Percentiles rank a stretch among this genome's conserved stretches.
phyloP scores from a whole-genome alignment of 192 early-diverging fungal species.

The Coemansia sp. region DNA sequence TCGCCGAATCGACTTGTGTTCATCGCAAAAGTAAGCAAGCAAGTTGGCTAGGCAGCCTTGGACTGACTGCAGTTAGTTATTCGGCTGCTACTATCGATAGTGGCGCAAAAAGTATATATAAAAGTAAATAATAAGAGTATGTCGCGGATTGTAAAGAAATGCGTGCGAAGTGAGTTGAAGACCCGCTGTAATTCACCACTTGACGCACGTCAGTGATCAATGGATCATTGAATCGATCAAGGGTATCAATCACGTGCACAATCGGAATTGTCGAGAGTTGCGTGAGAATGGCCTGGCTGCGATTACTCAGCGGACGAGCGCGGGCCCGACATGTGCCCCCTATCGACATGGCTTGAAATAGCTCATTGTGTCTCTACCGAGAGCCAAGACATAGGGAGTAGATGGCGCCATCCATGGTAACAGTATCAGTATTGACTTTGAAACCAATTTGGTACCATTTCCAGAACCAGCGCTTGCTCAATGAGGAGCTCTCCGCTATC shows the following conservation, averaged over 20 bases:
- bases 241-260: neutral
- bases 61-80: too few relatives aligned
- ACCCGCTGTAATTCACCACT: too few relatives aligned
- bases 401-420: neutral
- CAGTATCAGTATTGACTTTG: neutral
- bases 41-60: conserved; percentile 4
- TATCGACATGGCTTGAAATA: too few relatives aligned
- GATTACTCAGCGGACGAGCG: neutral
- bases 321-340: conserved; percentile 10
- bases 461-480: neutral
- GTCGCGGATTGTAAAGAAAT: neutral
- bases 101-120: neutral
- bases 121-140: neutral
- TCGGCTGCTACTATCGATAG: neutral
- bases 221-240: neutral
- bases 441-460: neutral
- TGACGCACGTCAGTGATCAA: neutral
- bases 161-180: too few relatives aligned
- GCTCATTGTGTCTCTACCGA: neutral
- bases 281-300: neutral
- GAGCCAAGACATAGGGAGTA: neutral
- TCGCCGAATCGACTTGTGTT: conserved; percentile 23
- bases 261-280: neutral
- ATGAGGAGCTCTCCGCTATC: neutral
- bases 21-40: conserved; percentile 14